phyloP scores from a whole-genome alignment of 768 basidiomycete species.

The Lentinula edodes region DNA sequence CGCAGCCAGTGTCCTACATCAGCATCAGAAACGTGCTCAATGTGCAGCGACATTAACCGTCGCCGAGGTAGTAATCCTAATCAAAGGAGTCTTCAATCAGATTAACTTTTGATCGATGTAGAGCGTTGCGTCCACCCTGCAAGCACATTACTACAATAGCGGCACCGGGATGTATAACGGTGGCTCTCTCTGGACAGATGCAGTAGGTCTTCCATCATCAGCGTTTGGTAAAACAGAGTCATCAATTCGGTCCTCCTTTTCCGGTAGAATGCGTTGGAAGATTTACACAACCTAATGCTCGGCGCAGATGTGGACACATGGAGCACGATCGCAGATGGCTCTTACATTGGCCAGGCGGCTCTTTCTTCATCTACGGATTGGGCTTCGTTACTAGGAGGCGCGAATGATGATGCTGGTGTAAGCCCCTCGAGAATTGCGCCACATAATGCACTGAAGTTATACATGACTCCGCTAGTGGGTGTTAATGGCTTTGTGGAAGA shows the following conservation, averaged over 20 bases:
- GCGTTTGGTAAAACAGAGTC: not conserved
- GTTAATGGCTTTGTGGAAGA: conserved; percentile 53
- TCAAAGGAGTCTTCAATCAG: not conserved
- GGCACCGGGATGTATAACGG: conserved; percentile 37
- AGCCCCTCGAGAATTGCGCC: conserved; percentile 4
- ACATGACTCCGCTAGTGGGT: conserved; percentile 36
- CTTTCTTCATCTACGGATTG: conserved; percentile 36
- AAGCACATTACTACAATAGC: conserved; percentile 33
- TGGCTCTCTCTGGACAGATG: conserved; percentile 53
- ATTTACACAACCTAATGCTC: conserved; percentile 55
- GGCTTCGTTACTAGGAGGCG: conserved; percentile 37
- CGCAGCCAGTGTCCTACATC: conserved; percentile 3
- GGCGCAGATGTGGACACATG: conserved; percentile 38
- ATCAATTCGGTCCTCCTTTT: not conserved
- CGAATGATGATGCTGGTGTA: conserved; percentile 51
- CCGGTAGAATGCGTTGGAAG: conserved; percentile 47
- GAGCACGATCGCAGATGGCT: conserved; percentile 30
- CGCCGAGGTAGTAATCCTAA: conserved; percentile 4
- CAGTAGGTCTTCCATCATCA: conserved; percentile 25
- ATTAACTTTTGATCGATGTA: not conserved
- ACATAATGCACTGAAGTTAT: not conserved
- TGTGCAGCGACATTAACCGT: conserved; percentile 12
- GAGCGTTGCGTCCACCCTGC: conserved; percentile 5
- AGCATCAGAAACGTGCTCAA: conserved; percentile 12
- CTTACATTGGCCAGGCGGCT: conserved; percentile 40